These are phyloP conservation scores for Linum tenue DNA, from an alignment of 345 rosid species.

Conservation along the genomic window DNA sequence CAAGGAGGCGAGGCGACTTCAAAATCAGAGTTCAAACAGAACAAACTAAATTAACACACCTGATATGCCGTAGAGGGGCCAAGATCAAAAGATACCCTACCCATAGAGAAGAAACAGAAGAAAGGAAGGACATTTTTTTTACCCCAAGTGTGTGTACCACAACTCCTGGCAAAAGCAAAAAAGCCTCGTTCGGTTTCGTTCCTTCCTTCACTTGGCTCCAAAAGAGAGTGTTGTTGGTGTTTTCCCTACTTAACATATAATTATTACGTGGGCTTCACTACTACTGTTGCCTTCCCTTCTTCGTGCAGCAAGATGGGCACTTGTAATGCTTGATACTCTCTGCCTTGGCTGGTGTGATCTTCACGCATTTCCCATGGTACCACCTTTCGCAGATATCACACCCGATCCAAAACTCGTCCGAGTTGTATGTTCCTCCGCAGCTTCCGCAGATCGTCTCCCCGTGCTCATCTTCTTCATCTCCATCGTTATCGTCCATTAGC, in stretches of 20 bases:
- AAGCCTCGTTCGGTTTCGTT: neutral
- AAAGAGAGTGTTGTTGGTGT: too few relatives aligned
- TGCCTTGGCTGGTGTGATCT: conserved; percentile 28
- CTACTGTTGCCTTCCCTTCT: conserved; percentile 35
- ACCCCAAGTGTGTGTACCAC: neutral
- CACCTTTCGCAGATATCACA: conserved; percentile 28
- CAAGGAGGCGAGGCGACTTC: neutral
- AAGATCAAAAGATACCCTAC: neutral
- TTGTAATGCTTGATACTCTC: conserved; percentile 77
- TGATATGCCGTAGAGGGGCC: neutral
- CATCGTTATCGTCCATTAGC: conserved; percentile 45
- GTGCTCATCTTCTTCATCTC: conserved; percentile 84
- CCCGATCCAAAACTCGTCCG: conserved; percentile 80
- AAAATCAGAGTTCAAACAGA: neutral
- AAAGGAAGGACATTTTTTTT: neutral
- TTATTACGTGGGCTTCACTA: too few relatives aligned
- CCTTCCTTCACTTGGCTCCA: neutral
- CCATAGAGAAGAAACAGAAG: neutral
- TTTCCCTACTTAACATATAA: too few relatives aligned
- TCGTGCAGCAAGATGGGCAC: conserved; percentile 72
- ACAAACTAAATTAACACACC: neutral
- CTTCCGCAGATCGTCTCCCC: conserved; percentile 72
- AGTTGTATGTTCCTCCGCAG: conserved; percentile 72
- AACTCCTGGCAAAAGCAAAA: neutral
- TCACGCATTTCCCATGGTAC: too few relatives aligned